Evolutionary conservation across 2,329 filamentous ascomycete genomes (phyloP).

Genomic region (Penicillium sp.): DNA sequence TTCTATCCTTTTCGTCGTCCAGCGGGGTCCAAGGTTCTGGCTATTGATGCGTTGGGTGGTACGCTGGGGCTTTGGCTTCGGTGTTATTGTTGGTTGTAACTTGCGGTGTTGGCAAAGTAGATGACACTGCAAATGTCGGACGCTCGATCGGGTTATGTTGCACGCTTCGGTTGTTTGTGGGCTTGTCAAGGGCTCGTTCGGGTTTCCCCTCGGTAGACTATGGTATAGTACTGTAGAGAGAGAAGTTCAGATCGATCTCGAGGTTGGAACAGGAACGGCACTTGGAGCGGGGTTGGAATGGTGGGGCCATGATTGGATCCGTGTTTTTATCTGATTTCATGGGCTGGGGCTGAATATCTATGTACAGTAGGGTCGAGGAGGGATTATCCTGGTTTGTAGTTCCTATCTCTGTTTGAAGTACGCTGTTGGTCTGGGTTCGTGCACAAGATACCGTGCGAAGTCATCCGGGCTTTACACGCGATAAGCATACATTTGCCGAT

Average conservation of each 20-base stretch:
- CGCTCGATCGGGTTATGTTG: neutral
- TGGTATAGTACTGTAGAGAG: neutral
- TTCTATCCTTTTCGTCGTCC: neutral
- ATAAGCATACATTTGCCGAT: neutral
- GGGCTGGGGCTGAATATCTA: neutral
- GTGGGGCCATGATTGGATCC: conserved; percentile 8
- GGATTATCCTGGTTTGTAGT: neutral
- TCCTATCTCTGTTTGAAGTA: neutral
- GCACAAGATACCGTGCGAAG: neutral
- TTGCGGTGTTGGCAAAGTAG: neutral
- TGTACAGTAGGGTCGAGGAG: neutral
- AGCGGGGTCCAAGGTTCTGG: neutral
- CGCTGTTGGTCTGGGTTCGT: neutral
- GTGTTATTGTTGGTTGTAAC: neutral
- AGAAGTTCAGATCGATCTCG: conserved; percentile 18
- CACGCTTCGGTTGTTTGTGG: neutral
- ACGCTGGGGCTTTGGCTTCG: neutral
- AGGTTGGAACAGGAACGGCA: conserved; percentile 3
- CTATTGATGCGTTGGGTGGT: neutral
- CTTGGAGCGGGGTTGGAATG: conserved; percentile 7
- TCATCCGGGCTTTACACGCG: neutral
- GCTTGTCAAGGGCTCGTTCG: neutral
- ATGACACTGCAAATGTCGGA: neutral
- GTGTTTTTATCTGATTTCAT: conserved; percentile 3
- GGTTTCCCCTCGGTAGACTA: neutral